Evolutionary conservation across 2,329 filamentous ascomycete genomes (phyloP).

Genomic region (Cordyceps cateniannulata): DNA sequence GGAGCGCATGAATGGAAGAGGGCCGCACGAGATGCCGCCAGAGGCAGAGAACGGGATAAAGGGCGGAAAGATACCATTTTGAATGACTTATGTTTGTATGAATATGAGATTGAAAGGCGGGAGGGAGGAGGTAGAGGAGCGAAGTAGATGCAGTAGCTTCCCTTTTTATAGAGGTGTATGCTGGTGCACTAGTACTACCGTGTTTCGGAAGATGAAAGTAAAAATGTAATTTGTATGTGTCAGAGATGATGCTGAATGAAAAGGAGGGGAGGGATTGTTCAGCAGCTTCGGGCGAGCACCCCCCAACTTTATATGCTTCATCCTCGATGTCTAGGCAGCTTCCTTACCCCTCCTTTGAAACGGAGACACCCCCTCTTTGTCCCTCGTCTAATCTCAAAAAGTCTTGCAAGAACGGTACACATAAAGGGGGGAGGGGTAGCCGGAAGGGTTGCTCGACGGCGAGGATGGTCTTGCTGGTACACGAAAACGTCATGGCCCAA

Average conservation of each 20-base stretch:
- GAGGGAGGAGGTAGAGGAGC: background rate
- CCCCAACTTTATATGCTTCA: conserved; percentile 1
- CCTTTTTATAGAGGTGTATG: conserved; percentile 6
- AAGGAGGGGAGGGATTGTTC: background rate
- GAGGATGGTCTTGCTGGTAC: too few species aligned
- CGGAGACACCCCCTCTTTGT: background rate
- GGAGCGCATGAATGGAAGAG: conserved; percentile 19
- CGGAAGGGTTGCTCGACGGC: background rate
- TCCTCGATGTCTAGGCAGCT: background rate
- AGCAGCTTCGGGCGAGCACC: background rate
- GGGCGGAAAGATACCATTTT: conserved; percentile 28
- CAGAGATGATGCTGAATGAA: conserved; percentile 1
- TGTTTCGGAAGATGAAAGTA: background rate
- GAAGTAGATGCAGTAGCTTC: background rate
- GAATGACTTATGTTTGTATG: conserved; percentile 4
- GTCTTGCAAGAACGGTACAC: background rate
- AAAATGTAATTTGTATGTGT: conserved; percentile 7
- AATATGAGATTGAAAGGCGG: background rate
- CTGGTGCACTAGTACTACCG: background rate
- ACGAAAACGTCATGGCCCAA: conserved; percentile 1
- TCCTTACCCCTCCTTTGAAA: background rate
- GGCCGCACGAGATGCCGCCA: conserved; percentile 20
- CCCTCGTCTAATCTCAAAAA: background rate
- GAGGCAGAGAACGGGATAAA: conserved; percentile 21
- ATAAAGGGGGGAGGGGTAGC: background rate